Base-by-base conservation (phyloP, 345 rosid genomes). In the Camelina neglecta region DNA sequence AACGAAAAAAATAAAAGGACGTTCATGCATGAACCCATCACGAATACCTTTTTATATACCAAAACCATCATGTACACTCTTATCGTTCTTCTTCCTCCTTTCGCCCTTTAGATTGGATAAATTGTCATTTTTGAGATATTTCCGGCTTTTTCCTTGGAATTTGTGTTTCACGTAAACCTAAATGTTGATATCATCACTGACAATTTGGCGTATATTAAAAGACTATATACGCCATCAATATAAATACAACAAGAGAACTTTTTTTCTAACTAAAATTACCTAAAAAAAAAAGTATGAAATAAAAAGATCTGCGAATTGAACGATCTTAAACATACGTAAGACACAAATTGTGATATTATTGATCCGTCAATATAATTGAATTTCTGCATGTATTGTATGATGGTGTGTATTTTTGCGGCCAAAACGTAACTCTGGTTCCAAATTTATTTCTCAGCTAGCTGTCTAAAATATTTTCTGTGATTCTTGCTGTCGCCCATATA, bases 21-120 rank as follows among this genome's bases (percentile, higher is more conserved):
- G 75, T 44, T 77, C 36, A 56, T 77, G 80, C 76, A 77, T 77
- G 80, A 71, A 71, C 60, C 66, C 35, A 71, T 77, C 71, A 71
- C 51, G 20, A 38, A 2, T 24, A 64, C 48, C 67, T 71, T 77
- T 77, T 10, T 38, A 15, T 64, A 71, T 71, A 65, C 71, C 47
- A 61, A 71, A 50, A 69, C 47, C 80, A 71, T 71, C 44, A 71
- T 49, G 72, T 47, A 57, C 60, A 71, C 74, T 77, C 67, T 77
- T 71, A 77, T 57, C 80, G 61, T 57, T 63, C 67, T 70, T 71
- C 75, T 29, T 62, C 74, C 35, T 35, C 3, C 75, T 70, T 63
- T 76, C n/a, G 6, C 35, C 75, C 31, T 55, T 63, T 70, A 63
- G 18, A 21, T 60, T 60, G 63, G 69, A 68, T 67, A 31, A 70